These are phyloP conservation scores for Fistulifera pelliculosa DNA, from an alignment of 108 stramenopile species.

Conservation along the genomic window DNA sequence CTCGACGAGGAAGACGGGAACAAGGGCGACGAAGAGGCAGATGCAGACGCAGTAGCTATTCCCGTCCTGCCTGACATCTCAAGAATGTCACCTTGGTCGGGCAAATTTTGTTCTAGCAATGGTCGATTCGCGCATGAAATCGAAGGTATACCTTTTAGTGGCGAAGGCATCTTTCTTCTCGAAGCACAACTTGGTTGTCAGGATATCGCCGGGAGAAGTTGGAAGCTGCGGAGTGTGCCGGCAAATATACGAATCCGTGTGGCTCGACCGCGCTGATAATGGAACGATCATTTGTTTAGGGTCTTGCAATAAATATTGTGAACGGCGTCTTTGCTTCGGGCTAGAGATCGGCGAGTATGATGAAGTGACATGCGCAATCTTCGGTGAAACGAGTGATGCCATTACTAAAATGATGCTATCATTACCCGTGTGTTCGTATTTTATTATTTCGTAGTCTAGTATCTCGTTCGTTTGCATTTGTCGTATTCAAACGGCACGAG, in stretches of 20 bases:
- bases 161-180: constrained; percentile 5
- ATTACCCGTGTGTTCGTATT: too few relatives aligned
- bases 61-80: background rate
- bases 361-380: too few relatives aligned
- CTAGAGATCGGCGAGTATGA: too few relatives aligned
- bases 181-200: constrained; percentile 6
- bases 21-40: constrained; percentile 3
- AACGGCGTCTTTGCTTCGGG: too few relatives aligned
- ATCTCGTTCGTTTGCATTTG: too few relatives aligned
- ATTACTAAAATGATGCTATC: too few relatives aligned
- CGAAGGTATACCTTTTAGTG: background rate
- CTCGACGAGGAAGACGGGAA: constrained; percentile 5
- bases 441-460: too few relatives aligned
- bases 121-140: constrained; percentile 4
- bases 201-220: background rate
- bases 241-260: too few relatives aligned
- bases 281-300: background rate
- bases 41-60: background rate
- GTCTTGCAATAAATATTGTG: too few relatives aligned
- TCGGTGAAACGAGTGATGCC: too few relatives aligned
- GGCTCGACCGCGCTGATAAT: too few relatives aligned
- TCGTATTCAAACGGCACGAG: too few relatives aligned
- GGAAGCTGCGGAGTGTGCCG: constrained; percentile 1
- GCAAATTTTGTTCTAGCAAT: background rate
- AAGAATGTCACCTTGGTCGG: background rate